phyloP scores from a whole-genome alignment of 805 yeast genomes.

The Wickerhamiella musiphila region DNA sequence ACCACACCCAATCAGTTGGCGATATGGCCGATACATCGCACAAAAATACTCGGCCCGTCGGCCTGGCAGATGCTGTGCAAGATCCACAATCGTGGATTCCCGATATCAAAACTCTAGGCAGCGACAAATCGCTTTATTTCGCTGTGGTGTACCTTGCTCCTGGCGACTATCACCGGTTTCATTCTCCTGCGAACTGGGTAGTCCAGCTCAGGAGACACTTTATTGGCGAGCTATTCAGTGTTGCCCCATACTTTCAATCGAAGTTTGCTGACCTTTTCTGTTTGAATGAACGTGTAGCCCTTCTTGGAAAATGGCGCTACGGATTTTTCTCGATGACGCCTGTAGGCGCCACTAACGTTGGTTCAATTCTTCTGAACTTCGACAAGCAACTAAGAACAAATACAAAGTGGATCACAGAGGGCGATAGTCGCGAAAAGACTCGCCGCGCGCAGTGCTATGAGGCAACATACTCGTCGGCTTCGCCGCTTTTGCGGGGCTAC shows the following conservation, averaged over 20 bases:
- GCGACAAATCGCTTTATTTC: constrained; percentile 51
- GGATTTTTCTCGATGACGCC: constrained; percentile 99
- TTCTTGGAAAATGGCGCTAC: constrained; percentile 88
- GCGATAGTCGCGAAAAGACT: constrained; percentile 23
- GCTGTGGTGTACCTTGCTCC: constrained; percentile 94
- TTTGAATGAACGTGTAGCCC: constrained; percentile 85
- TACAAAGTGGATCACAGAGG: constrained; percentile 20
- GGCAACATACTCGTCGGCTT: constrained; percentile 76
- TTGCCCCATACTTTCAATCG: constrained; percentile 89
- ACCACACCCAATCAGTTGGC: constrained; percentile 33
- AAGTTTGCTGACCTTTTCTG: constrained; percentile 76
- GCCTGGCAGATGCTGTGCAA: constrained; percentile 4
- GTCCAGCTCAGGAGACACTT: constrained; percentile 85
- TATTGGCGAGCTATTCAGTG: constrained; percentile 87
- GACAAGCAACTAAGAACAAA: constrained; percentile 84
- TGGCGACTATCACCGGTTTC: constrained; percentile 95
- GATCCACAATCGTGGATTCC: constrained; percentile 10
- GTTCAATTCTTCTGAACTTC: constrained; percentile 79
- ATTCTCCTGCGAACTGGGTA: constrained; percentile 94
- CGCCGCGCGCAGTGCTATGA: constrained; percentile 77
- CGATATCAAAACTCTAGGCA: constrained; percentile 13
- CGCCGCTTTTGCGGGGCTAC: constrained; percentile 59
- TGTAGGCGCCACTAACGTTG: constrained; percentile 98
- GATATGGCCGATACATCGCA: constrained; percentile 24
- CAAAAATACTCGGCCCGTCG: not conserved